Evolutionary conservation across 768 basidiomycete genomes (phyloP).

Genomic region (Pleurotus sapidus): DNA sequence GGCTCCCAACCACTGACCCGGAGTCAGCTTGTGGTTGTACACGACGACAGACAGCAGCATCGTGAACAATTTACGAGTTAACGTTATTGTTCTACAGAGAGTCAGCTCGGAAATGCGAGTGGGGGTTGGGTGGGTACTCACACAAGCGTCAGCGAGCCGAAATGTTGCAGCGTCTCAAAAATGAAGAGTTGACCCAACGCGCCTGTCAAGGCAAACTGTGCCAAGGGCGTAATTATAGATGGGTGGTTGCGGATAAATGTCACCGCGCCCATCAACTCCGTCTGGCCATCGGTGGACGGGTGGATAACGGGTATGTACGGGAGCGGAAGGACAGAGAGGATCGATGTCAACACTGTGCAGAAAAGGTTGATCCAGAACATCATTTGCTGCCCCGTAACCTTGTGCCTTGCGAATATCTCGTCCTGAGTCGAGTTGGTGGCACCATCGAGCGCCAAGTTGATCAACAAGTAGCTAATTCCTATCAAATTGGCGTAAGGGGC

Average conservation of each 20-base stretch:
- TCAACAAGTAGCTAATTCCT: constrained; percentile 71
- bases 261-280: constrained; percentile 68
- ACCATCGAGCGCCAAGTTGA: constrained; percentile 91
- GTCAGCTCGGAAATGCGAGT: constrained; percentile 3
- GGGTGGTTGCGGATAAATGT: constrained; percentile 80
- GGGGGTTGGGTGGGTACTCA: constrained; percentile 33
- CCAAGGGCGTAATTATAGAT: constrained; percentile 64
- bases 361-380: constrained; percentile 98
- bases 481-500: constrained; percentile 59
- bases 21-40: constrained; percentile 81
- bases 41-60: constrained; percentile 95
- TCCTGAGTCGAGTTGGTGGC: constrained; percentile 96
- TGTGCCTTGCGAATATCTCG: constrained; percentile 83
- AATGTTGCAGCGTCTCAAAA: constrained; percentile 91
- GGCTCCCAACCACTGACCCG: constrained; percentile 92
- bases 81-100: constrained; percentile 76
- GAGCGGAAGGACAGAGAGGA: constrained; percentile 71
- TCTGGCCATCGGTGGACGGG: constrained; percentile 54
- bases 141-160: constrained; percentile 88
- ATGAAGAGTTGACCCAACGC: constrained; percentile 97
- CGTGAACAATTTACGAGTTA: constrained; percentile 96
- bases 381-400: constrained; percentile 90
- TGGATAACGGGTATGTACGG: constrained; percentile 83
- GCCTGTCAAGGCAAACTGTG: constrained; percentile 86
- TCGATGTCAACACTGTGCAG: constrained; percentile 68